Conservation (phyloP, 148 eudicot genomes). For the Rhododendron williamsianum region DNA sequence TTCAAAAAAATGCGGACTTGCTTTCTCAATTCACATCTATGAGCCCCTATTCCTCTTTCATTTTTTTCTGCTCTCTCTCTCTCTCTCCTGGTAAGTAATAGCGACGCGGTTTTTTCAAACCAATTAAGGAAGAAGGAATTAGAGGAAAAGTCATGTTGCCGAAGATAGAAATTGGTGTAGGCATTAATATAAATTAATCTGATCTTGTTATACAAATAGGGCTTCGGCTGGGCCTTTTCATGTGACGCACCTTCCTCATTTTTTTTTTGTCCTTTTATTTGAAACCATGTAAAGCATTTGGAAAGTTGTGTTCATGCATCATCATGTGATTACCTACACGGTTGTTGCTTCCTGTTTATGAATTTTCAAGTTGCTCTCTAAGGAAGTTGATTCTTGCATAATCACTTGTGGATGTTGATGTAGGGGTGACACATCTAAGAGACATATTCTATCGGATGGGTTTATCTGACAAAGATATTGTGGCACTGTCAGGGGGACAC, state of each 20-base stretch:
- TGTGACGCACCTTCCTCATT: not conserved
- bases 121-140: not conserved
- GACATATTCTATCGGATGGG: constrained; percentile 80
- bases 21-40: not conserved
- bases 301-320: not conserved
- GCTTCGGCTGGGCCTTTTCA: not conserved
- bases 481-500: constrained; percentile 34
- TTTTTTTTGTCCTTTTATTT: not conserved
- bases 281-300: not conserved
- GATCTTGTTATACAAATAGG: not conserved
- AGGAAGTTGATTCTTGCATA: constrained; percentile 11
- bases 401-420: constrained; percentile 3
- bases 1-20: not conserved
- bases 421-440: constrained; percentile 59
- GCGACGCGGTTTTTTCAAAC: not conserved
- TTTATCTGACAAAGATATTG: constrained; percentile 32
- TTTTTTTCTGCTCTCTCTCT: not conserved
- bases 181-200: not conserved
- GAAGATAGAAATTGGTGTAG: not conserved
- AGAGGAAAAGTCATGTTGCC: not conserved
- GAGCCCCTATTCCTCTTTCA: not conserved
- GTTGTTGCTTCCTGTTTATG: not conserved
- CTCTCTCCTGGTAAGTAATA: not conserved
- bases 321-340: not conserved
- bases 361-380: not conserved